A percentile compares a stretch with the other conserved stretches of the same genome.
Conservation (phyloP, 441 rosid species). For the Adansonia rubrostipa region DNA sequence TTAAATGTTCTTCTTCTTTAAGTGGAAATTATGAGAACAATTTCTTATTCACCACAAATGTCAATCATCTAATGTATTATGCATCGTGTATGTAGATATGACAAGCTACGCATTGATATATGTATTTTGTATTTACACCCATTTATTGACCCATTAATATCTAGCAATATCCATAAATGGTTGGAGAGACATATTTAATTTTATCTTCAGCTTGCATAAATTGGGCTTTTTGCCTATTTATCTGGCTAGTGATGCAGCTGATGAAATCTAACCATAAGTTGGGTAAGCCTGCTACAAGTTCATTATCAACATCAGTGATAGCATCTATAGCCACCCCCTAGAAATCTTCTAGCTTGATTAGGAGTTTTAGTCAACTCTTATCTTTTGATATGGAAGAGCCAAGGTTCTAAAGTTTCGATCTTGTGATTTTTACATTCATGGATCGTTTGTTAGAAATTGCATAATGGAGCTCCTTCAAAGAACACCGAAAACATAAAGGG, state of each 20-base stretch:
- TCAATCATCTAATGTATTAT: too few relatives aligned
- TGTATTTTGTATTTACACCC: too few relatives aligned
- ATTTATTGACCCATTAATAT: too few relatives aligned
- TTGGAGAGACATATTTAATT: constrained; percentile 67
- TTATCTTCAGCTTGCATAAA: constrained; percentile 62
- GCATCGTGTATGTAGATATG: too few relatives aligned
- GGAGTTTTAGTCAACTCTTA: constrained; percentile 70
- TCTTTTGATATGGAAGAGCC: constrained; percentile 75
- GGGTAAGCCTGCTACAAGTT: constrained; percentile 47
- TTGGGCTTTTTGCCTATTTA: constrained; percentile 66
- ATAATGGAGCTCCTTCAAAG: constrained; percentile 54
- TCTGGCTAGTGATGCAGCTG: constrained; percentile 27
- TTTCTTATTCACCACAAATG: too few relatives aligned
- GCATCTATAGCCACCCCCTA: constrained; percentile 48
- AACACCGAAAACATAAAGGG: constrained; percentile 57
- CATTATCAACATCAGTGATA: constrained; percentile 39
- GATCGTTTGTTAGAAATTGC: constrained; percentile 57
- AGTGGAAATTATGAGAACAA: too few relatives aligned
- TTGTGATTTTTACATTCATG: constrained; percentile 56
- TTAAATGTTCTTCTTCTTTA: too few relatives aligned
- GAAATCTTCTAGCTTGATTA: constrained; percentile 67
- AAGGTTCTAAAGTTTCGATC: constrained; percentile 68
- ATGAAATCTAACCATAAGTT: constrained; percentile 55
- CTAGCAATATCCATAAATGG: constrained; percentile 7
- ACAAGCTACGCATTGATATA: too few relatives aligned